Base-by-base conservation (phyloP, 306 rosid genomes). In the Cotoneaster glaucophyllus region DNA sequence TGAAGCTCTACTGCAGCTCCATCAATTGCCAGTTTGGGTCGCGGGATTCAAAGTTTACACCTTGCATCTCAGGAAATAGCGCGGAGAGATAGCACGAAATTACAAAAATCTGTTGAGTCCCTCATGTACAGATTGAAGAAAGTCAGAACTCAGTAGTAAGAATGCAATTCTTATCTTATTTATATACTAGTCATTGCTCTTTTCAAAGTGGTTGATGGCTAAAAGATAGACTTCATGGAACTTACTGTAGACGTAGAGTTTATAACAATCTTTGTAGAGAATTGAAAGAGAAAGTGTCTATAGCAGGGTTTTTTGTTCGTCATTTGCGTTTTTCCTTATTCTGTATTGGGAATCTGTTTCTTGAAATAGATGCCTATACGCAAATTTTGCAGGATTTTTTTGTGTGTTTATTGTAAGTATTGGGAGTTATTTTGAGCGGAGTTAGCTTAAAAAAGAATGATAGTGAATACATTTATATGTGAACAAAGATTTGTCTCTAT, bases 11-110 rank as follows among this genome's bases (percentile, higher is more conserved):
- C 93, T 77, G 80, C 88, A 12, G 96, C 97, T 62, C 93, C 90
- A 59, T 87, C 93, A 37, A 90, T 88, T 26, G 96, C 97, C 45
- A 83, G 82, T 83, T 83, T 93, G 87, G 96, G 96, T 59, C 87
- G 93, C 19, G 96, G 92, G 64, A 85, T 90, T 82, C 86, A 86
- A 69, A 81, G 85, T 73, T 81, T 93, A 57, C 93, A 41, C 19
- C 85, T 77, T 74, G 82, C 83, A 26, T 87, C 94, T 75, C 84
- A 83, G 71, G 78, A 66, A 25, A 87, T 76, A 68, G 82, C 79
- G 65, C 86, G 67, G 69, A 75, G 83, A 67, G 90, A 90, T 77
- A 80, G 93, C 85, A 86, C 81, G 56, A 86, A 81, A 81, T 78
- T 89, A 77, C 89, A 85, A 41, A 80, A 82, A 29, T 87, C 96